These are phyloP conservation scores for Pseudogymnoascus sp. DNA, from an alignment of 2,329 filamentous ascomycete genomes.

Conservation along the genomic window DNA sequence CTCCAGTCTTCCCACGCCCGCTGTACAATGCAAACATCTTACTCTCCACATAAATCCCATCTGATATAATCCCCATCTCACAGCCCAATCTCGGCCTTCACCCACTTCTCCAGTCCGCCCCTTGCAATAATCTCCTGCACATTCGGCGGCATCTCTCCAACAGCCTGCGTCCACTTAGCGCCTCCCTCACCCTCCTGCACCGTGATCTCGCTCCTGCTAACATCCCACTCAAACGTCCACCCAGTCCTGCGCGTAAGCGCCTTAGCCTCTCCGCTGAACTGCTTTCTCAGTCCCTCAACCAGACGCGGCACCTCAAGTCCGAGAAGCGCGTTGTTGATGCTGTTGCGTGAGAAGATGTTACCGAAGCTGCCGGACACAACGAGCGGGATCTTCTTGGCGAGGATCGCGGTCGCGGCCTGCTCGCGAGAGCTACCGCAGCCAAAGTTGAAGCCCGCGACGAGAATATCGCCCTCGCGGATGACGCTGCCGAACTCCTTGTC, in stretches of 20 bases:
- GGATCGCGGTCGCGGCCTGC: slow-evolving; percentile 79
- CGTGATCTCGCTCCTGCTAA: slow-evolving; percentile 61
- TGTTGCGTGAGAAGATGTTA: slow-evolving; percentile 75
- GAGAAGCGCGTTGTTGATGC: slow-evolving; percentile 73
- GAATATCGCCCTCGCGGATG: slow-evolving; percentile 65
- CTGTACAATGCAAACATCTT: background rate
- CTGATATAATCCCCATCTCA: background rate
- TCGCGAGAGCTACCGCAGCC: slow-evolving; percentile 76
- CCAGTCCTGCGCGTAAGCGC: slow-evolving; percentile 65
- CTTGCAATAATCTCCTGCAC: slow-evolving; percentile 78
- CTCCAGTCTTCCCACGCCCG: background rate
- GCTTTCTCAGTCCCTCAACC: slow-evolving; percentile 57
- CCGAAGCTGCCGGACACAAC: slow-evolving; percentile 76
- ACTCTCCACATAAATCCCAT: background rate
- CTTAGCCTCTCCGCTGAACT: slow-evolving; percentile 47
- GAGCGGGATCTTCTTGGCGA: slow-evolving; percentile 72
- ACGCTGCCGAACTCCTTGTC: slow-evolving; percentile 61
- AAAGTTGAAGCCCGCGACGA: slow-evolving; percentile 84
- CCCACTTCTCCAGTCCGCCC: slow-evolving; percentile 77
- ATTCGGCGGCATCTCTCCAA: slow-evolving; percentile 75
- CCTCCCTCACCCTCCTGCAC: slow-evolving; percentile 64
- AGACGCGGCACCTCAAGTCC: slow-evolving; percentile 63
- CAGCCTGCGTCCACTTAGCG: slow-evolving; percentile 67
- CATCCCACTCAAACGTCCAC: slow-evolving; percentile 79
- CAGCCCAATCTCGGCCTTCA: slow-evolving; percentile 58